Evolutionary conservation across 805 yeast species (phyloP), one percentile per base, ranked within the genome.

Genomic region (Diddensiella transvaalensis): DNA sequence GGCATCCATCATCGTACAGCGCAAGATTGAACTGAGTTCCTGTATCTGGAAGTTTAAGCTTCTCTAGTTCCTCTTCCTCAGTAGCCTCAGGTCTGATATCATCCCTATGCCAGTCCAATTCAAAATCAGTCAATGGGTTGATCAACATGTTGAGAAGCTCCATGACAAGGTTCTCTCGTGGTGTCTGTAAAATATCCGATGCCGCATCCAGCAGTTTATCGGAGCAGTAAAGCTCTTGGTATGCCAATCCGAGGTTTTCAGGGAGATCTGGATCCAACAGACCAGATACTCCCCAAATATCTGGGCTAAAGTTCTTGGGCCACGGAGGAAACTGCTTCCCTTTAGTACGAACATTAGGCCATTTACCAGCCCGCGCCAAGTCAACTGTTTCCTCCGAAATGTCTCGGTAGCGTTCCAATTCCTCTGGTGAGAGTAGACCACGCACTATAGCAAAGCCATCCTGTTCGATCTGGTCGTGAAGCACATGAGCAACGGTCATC

Each of bases 241-340:
- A 50, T 10, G 17, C 26, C 21, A 40, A 35, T 3, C 44, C 42
- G 11, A 52, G 19, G 21, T 67, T 32, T 3, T 66, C 69, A 1
- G 67, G 66, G 50, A 74, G 59, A 36, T 68, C 74, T 0, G 80
- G 80, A 53, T 76, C 73, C 57, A 76, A 60, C 40, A 76, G 64
- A 4, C 76, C 76, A 3, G 73, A 60, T 6, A 76, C 65, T 0
- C 80, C 80, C 80, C 80, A 76, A 48, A 76, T 75, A 50, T 76
- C 79, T 2, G 79, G 78, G 46, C 69, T 68, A 54, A 68, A 72
- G 48, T 73, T 71, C 46, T 63, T 64, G 15, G 79, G 78, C 80
- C 80, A 76, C n/a, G 80, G 80, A 4, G 80, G 80, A 54, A 76
- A 76, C 55, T 76, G 80, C 52, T 76, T 76, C 4, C 79, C 79